Percentiles rank a stretch among this genome's conserved stretches.
phyloP scores from a whole-genome alignment of 2,329 filamentous ascomycete genomes.

The Ascochyta pisi region DNA sequence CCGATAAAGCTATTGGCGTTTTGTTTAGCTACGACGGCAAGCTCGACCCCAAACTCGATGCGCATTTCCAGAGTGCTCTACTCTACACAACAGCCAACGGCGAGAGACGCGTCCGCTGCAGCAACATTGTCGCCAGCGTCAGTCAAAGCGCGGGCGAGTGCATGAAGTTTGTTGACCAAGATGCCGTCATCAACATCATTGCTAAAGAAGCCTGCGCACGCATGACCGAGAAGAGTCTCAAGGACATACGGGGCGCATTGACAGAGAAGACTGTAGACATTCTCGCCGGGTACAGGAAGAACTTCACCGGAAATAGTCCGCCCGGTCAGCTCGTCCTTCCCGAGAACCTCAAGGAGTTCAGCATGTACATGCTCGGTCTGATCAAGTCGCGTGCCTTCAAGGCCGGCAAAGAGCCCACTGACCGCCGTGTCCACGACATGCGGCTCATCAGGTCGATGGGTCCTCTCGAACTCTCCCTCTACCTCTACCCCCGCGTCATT shows the following conservation, averaged over 20 bases:
- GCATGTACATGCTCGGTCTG: constrained; percentile 92
- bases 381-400: constrained; percentile 94
- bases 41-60: constrained; percentile 93
- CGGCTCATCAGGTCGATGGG: constrained; percentile 90
- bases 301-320: constrained; percentile 85
- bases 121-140: constrained; percentile 91
- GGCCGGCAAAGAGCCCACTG: constrained; percentile 85
- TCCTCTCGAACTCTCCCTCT: constrained; percentile 82
- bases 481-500: constrained; percentile 94
- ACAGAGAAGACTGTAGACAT: constrained; percentile 95
- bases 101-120: constrained; percentile 88
- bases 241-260: constrained; percentile 82
- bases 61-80: constrained; percentile 94
- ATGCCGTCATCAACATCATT: constrained; percentile 85
- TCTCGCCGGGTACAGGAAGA: constrained; percentile 88
- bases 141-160: constrained; percentile 82
- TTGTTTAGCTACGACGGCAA: constrained; percentile 97
- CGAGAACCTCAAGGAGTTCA: constrained; percentile 93
- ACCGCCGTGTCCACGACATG: constrained; percentile 89
- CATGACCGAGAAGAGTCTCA: constrained; percentile 76
- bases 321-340: constrained; percentile 93
- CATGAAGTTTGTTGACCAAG: constrained; percentile 95
- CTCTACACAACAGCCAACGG: constrained; percentile 92
- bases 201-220: constrained; percentile 94
- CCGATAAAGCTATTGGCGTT: constrained; percentile 90